Conservation (phyloP, 768 basidiomycete genomes). For the Pleurotus pulmonarius region DNA sequence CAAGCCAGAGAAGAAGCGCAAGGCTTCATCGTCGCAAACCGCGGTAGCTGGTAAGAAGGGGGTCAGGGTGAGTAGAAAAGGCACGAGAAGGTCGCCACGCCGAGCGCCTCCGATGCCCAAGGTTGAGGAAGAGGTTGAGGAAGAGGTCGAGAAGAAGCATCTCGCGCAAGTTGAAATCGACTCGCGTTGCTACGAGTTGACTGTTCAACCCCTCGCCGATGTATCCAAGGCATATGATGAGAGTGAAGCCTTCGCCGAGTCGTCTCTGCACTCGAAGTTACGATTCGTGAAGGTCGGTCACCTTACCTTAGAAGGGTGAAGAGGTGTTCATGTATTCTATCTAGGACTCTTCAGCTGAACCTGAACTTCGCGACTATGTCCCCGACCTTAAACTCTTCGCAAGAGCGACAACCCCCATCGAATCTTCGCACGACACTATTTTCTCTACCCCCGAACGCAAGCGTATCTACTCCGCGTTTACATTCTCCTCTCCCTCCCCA, state of each 20-base stretch:
- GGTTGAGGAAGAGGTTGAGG: constrained; percentile 48
- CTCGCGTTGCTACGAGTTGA: constrained; percentile 77
- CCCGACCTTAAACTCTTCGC: constrained; percentile 26
- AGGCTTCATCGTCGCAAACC: constrained; percentile 36
- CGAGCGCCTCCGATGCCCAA: constrained; percentile 59
- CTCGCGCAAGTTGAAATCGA: constrained; percentile 55
- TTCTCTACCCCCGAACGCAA: constrained; percentile 76
- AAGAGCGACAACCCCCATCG: constrained; percentile 18
- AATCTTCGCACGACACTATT: constrained; percentile 25
- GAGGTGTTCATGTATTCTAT: constrained; percentile 8
- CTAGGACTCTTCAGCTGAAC: constrained; percentile 54
- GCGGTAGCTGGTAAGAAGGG: constrained; percentile 35
- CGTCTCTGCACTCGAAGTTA: constrained; percentile 29
- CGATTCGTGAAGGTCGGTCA: constrained; percentile 46
- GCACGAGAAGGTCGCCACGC: constrained; percentile 34
- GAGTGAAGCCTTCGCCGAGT: constrained; percentile 25
- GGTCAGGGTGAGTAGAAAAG: constrained; percentile 33
- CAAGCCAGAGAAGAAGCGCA: constrained; percentile 61
- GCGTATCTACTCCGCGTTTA: constrained; percentile 70
- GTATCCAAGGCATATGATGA: constrained; percentile 67
- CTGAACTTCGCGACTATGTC: constrained; percentile 55
- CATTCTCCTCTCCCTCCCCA: constrained; percentile 72
- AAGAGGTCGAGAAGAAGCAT: constrained; percentile 21
- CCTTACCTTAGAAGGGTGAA: not conserved
- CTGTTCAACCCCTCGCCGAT: constrained; percentile 75